phyloP scores from a whole-genome alignment of 306 rosid genomes.

The Sicyos edulis region DNA sequence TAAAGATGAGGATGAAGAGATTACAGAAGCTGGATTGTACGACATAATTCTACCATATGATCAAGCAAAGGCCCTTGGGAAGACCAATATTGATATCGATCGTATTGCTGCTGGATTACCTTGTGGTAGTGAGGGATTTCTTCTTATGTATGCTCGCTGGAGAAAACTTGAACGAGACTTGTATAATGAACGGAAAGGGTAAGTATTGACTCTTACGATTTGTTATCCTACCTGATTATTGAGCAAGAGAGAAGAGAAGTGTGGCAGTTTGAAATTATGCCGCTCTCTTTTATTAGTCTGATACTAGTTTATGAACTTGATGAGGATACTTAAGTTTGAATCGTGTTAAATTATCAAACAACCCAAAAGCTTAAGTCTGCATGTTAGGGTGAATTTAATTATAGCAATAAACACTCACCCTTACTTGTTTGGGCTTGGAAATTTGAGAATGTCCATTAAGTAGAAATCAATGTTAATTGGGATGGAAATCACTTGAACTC shows the following conservation, averaged over 20 bases:
- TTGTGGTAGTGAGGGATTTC: conserved; percentile 97
- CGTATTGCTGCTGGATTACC: conserved; percentile 99
- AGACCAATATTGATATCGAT: conserved; percentile 83
- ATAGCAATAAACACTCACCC: no score
- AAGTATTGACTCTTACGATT: conserved; percentile 32
- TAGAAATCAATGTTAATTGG: no score
- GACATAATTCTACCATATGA: conserved; percentile 84
- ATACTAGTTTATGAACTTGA: neutral
- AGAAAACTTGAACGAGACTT: conserved; percentile 91
- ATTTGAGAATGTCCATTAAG: no score
- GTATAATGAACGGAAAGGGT: conserved; percentile 93
- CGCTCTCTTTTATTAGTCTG: neutral
- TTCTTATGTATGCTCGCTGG: conserved; percentile 98
- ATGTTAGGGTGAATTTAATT: no score
- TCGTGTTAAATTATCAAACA: no score
- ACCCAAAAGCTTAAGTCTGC: no score
- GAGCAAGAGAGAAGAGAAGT: neutral
- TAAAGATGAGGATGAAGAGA: conserved; percentile 68
- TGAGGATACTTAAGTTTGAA: neutral
- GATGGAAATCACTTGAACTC: no score
- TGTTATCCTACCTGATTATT: neutral
- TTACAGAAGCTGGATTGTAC: conserved; percentile 54
- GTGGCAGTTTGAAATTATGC: conserved; percentile 3
- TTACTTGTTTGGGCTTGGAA: no score
- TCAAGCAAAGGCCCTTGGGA: conserved; percentile 99